Evolutionary conservation across 768 basidiomycete genomes (phyloP).

Genomic region (Saitozyma podzolica): DNA sequence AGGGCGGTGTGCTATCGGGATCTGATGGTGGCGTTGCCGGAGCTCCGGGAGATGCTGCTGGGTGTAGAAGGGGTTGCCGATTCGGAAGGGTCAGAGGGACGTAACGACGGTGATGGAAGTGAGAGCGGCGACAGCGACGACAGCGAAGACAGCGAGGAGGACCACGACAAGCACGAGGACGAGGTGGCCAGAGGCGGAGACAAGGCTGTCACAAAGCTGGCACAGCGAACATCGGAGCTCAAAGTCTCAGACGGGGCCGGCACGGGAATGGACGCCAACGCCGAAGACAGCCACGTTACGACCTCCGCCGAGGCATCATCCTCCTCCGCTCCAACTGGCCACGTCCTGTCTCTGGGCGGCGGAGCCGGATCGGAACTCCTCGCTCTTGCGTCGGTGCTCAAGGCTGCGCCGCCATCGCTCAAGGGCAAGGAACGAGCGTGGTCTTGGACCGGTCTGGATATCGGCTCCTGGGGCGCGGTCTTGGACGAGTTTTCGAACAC

Average conservation of each 20-base stretch:
- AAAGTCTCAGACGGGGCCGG: background rate
- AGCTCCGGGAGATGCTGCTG: conserved; percentile 7
- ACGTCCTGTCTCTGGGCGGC: conserved; percentile 48
- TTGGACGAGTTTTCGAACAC: conserved; percentile 3
- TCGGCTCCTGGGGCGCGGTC: conserved; percentile 39
- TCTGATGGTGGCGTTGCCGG: conserved; percentile 26
- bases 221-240: too few relatives aligned
- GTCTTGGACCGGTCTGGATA: conserved; percentile 42
- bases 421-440: conserved; percentile 8
- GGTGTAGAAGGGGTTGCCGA: conserved; percentile 2
- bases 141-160: conserved; percentile 4
- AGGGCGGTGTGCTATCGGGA: conserved; percentile 48
- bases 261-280: background rate
- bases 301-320: background rate
- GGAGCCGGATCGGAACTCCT: conserved; percentile 50
- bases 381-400: conserved; percentile 15
- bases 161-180: background rate
- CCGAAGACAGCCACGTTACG: background rate
- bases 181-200: background rate
- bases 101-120: conserved; percentile 2
- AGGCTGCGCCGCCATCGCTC: background rate
- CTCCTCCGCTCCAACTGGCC: conserved; percentile 1
- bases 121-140: conserved; percentile 15
- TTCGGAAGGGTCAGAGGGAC: conserved; percentile 10
- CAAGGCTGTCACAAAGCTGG: background rate